A percentile compares a stretch with the other conserved stretches of the same genome.
Evolutionary conservation across 768 basidiomycete species (phyloP).

Genomic region (Phanerodontia chrysosporium): DNA sequence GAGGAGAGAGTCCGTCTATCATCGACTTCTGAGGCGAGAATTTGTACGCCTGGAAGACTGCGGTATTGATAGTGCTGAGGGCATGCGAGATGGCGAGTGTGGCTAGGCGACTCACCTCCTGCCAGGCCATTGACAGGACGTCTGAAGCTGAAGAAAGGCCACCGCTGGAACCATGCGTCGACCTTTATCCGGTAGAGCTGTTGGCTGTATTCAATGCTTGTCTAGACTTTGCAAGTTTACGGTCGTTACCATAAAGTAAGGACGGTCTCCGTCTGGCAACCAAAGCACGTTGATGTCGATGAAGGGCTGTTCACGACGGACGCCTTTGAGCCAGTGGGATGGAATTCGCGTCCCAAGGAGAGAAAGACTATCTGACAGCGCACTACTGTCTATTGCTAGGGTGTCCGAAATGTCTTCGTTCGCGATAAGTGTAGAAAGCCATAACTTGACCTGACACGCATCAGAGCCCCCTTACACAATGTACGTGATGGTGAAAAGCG

Average conservation of each 20-base stretch:
- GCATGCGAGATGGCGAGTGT: neutral
- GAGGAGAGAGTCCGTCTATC: neutral
- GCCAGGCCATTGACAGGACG: neutral
- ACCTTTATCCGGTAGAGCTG: neutral
- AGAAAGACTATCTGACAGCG: neutral
- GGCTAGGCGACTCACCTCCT: neutral
- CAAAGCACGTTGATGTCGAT: neutral
- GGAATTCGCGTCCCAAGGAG: neutral
- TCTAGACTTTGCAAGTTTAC: too few species aligned
- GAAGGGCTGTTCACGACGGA: neutral
- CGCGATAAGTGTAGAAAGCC: neutral
- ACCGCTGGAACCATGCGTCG: neutral
- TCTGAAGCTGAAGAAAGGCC: neutral
- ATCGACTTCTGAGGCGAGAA: neutral
- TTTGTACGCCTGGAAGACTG: neutral
- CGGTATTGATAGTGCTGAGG: neutral
- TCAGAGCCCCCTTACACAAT: neutral
- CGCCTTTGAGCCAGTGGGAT: neutral
- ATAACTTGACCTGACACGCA: neutral
- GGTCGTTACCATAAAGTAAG: neutral
- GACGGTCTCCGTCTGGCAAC: neutral
- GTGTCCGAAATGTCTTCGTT: neutral
- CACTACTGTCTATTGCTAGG: neutral
- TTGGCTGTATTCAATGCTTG: too few species aligned
- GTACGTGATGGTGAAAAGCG: neutral